These are phyloP conservation scores for Puccinia hordei DNA, from an alignment of 1,284 basidiomycete species.

Conservation along the genomic window DNA sequence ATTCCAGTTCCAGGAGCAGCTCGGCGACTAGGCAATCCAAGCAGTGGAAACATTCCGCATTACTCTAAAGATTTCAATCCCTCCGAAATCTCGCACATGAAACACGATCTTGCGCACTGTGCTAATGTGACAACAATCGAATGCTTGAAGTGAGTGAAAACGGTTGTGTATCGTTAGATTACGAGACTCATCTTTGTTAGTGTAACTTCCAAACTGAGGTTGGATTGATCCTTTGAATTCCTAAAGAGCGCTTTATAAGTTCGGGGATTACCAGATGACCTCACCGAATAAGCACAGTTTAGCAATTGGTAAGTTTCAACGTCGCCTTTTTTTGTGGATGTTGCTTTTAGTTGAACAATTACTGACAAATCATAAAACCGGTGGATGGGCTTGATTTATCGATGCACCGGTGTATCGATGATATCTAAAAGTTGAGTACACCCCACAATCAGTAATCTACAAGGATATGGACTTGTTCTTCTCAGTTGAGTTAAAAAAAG, in stretches of 20 bases:
- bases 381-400: background rate
- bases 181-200: background rate
- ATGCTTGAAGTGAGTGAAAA: slow-evolving; percentile 37
- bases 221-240: background rate
- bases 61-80: slow-evolving; percentile 40
- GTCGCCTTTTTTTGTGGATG: slow-evolving; percentile 61
- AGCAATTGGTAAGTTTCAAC: slow-evolving; percentile 64
- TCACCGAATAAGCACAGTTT: slow-evolving; percentile 57
- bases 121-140: slow-evolving; percentile 35
- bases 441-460: slow-evolving; percentile 63
- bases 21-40: slow-evolving; percentile 43
- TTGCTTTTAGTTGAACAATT: slow-evolving; percentile 57
- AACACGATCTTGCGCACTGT: slow-evolving; percentile 36
- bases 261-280: slow-evolving; percentile 34
- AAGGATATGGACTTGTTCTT: slow-evolving; percentile 64
- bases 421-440: slow-evolving; percentile 62
- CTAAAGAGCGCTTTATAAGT: slow-evolving; percentile 43
- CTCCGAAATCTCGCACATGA: slow-evolving; percentile 6
- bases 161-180: background rate
- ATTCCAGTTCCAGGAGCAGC: slow-evolving; percentile 41
- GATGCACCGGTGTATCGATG: too few relatives aligned
- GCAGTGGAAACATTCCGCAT: slow-evolving; percentile 45
- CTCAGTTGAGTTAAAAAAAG: slow-evolving; percentile 59
- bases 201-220: background rate
- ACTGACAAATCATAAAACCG: slow-evolving; percentile 63